A percentile compares a stretch with the other conserved stretches of the same genome.
Evolutionary conservation across 1,284 basidiomycete species (phyloP).

Genomic region (Singerocomus inundabilis): DNA sequence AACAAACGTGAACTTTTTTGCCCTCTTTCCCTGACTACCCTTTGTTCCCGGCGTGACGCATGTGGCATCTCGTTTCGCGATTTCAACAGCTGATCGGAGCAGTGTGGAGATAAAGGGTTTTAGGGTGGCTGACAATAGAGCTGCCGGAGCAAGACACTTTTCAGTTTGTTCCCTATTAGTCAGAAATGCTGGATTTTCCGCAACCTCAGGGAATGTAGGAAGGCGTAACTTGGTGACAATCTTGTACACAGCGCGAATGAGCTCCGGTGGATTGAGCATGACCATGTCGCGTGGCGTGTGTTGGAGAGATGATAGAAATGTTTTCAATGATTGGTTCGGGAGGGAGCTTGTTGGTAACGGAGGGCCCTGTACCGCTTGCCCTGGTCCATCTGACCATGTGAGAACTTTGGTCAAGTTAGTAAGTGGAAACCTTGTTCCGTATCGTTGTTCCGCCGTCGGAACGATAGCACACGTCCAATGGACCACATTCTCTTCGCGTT

Average conservation of each 20-base stretch:
- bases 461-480: slow-evolving; percentile 30
- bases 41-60: slow-evolving; percentile 15
- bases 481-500: slow-evolving; percentile 18
- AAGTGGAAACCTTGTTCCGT: slow-evolving; percentile 21
- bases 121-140: slow-evolving; percentile 29
- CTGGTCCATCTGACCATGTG: slow-evolving; percentile 17
- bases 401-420: slow-evolving; percentile 21
- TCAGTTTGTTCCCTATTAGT: slow-evolving; percentile 16
- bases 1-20: slow-evolving; percentile 31
- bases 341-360: slow-evolving; percentile 1
- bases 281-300: slow-evolving; percentile 25
- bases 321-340: slow-evolving; percentile 9
- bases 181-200: slow-evolving; percentile 7
- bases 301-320: slow-evolving; percentile 11
- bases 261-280: slow-evolving; percentile 23
- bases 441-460: slow-evolving; percentile 22
- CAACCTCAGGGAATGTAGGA: slow-evolving; percentile 21
- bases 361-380: slow-evolving; percentile 10
- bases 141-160: slow-evolving; percentile 25
- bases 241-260: slow-evolving; percentile 29
- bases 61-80: slow-evolving; percentile 30
- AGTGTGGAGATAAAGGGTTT: slow-evolving; percentile 31
- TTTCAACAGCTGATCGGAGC: slow-evolving; percentile 28
- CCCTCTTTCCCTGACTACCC: slow-evolving; percentile 21
- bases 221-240: slow-evolving; percentile 21